phyloP scores from a whole-genome alignment of 2,329 filamentous ascomycete genomes.

The Aspergillus viridinutans region DNA sequence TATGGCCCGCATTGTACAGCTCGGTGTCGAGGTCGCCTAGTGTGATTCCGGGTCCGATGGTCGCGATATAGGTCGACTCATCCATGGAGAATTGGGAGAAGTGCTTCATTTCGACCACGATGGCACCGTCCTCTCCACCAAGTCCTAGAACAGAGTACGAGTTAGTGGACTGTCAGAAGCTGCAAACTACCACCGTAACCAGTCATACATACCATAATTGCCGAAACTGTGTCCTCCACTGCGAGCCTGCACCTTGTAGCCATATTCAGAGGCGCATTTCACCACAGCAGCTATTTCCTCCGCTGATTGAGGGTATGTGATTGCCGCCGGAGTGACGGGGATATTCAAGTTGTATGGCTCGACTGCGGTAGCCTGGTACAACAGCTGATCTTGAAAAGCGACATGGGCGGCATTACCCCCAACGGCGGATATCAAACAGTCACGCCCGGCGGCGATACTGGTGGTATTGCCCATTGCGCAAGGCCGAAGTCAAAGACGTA shows the following conservation, averaged over 20 bases:
- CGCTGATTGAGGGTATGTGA: conserved; percentile 31
- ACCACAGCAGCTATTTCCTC: conserved; percentile 46
- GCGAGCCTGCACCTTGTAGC: conserved; percentile 49
- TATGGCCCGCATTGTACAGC: conserved; percentile 25
- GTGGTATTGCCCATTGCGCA: background rate
- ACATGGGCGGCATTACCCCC: conserved; percentile 3
- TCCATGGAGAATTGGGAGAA: conserved; percentile 33
- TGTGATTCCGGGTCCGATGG: conserved; percentile 32
- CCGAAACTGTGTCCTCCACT: conserved; percentile 54
- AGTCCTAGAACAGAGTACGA: conserved; percentile 19
- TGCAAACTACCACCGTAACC: background rate
- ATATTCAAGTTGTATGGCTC: conserved; percentile 24
- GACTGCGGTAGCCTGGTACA: conserved; percentile 12
- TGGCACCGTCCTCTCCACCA: conserved; percentile 29
- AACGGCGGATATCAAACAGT: conserved; percentile 20
- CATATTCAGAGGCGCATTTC: conserved; percentile 40
- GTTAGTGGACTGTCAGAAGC: background rate
- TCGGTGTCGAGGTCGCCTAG: conserved; percentile 30
- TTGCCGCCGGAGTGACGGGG: conserved; percentile 27
- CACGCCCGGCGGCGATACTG: background rate
- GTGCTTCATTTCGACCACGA: conserved; percentile 29
- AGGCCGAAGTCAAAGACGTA: too few relatives aligned
- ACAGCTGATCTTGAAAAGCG: conserved; percentile 13
- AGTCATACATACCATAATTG: conserved; percentile 39
- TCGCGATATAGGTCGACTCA: conserved; percentile 26